These are phyloP conservation scores for Aspergillus sp. DNA, from an alignment of 2,329 filamentous ascomycete species.

Conservation along the genomic window DNA sequence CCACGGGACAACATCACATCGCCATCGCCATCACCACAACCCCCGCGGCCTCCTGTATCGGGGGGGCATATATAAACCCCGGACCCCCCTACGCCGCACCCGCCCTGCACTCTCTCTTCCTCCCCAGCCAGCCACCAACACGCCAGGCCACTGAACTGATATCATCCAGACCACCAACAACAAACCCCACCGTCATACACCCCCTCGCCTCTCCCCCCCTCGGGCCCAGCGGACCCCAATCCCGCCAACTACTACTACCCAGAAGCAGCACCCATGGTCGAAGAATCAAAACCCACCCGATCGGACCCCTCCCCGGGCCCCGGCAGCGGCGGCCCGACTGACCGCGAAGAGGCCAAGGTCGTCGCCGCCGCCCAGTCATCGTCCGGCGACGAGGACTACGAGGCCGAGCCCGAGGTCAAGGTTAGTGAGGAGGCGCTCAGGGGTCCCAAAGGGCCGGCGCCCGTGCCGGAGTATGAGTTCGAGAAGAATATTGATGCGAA, in stretches of 20 bases:
- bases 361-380: neutral
- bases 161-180: too few relatives aligned
- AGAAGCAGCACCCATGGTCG: neutral
- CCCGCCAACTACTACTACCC: neutral
- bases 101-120: too few relatives aligned
- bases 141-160: too few relatives aligned
- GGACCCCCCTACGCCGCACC: too few relatives aligned
- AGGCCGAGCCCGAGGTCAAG: neutral
- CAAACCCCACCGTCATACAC: too few relatives aligned
- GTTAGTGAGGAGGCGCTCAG: conserved; percentile 22
- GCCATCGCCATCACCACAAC: too few relatives aligned
- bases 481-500: conserved; percentile 19
- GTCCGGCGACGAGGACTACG: neutral
- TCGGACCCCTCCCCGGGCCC: neutral
- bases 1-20: conserved; percentile 1
- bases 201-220: too few relatives aligned
- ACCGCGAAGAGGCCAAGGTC: neutral
- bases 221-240: too few relatives aligned
- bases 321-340: too few relatives aligned
- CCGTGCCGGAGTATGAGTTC: conserved; percentile 17
- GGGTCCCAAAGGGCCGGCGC: conserved; percentile 18
- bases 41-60: too few relatives aligned
- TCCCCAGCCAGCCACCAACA: too few relatives aligned
- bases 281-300: neutral
- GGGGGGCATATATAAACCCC: too few relatives aligned